These are phyloP conservation scores for Saccharomyces kudriavzevii DNA, from an alignment of 805 yeast species.

Conservation along the genomic window DNA sequence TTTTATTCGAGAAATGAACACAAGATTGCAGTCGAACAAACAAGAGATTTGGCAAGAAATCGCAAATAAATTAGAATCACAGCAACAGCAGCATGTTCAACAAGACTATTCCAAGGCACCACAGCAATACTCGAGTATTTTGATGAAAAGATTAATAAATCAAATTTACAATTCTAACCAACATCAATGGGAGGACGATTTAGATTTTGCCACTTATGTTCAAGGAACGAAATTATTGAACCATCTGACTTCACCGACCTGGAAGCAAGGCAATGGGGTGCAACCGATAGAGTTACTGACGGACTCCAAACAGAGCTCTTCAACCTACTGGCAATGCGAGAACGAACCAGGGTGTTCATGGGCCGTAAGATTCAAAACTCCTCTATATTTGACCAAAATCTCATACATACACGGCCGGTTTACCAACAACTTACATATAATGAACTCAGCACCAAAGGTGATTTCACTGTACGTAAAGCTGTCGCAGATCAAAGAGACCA, in stretches of 20 bases:
- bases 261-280: constrained; percentile 21
- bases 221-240: constrained; percentile 34
- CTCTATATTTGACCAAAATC: constrained; percentile 32
- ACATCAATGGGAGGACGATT: constrained; percentile 30
- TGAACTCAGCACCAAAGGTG: constrained; percentile 35
- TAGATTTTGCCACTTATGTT: constrained; percentile 30
- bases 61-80: constrained; percentile 6
- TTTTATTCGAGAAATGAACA: constrained; percentile 23
- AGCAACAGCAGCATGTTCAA: background rate
- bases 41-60: constrained; percentile 24
- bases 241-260: constrained; percentile 31
- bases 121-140: constrained; percentile 21
- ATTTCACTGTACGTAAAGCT: constrained; percentile 29
- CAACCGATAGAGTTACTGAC: constrained; percentile 23
- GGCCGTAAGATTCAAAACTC: constrained; percentile 34
- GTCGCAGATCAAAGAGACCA: constrained; percentile 5
- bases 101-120: constrained; percentile 2
- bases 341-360: constrained; percentile 24
- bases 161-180: constrained; percentile 27
- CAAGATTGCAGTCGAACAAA: constrained; percentile 20
- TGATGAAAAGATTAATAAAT: constrained; percentile 22
- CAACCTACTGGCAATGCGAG: constrained; percentile 29
- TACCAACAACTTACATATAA: constrained; percentile 30
- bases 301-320: constrained; percentile 16
- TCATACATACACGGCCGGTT: constrained; percentile 33